A percentile compares a stretch with the other conserved stretches of the same genome.
phyloP scores from a whole-genome alignment of 2,329 filamentous ascomycete species.

The Aspergillus sp. region DNA sequence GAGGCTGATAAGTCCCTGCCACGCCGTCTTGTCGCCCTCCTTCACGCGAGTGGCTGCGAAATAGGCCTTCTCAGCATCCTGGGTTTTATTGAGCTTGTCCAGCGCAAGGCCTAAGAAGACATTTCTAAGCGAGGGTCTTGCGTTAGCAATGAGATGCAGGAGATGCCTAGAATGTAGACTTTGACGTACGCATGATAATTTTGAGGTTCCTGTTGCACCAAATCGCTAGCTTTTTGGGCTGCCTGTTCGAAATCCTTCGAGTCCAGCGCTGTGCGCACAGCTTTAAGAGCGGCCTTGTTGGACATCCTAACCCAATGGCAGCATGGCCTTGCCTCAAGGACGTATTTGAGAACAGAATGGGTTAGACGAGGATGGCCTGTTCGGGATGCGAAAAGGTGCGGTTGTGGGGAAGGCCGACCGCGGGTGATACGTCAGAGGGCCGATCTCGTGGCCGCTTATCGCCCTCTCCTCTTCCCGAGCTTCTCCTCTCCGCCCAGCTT shows the following conservation, averaged over 20 bases:
- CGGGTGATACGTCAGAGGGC: slow-evolving; percentile 27
- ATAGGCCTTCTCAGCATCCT: slow-evolving; percentile 77
- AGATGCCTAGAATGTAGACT: not conserved
- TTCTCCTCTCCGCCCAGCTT: not conserved
- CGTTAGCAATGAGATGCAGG: slow-evolving; percentile 7
- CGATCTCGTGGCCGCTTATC: slow-evolving; percentile 18
- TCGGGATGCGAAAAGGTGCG: slow-evolving; percentile 3
- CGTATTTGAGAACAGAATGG: slow-evolving; percentile 3
- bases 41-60: slow-evolving; percentile 69
- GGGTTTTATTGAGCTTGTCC: slow-evolving; percentile 70
- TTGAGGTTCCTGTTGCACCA: slow-evolving; percentile 70
- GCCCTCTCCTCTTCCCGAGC: not conserved
- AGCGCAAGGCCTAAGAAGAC: slow-evolving; percentile 85
- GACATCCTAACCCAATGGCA: slow-evolving; percentile 34
- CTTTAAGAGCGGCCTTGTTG: slow-evolving; percentile 74
- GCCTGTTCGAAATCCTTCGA: slow-evolving; percentile 77
- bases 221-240: slow-evolving; percentile 64
- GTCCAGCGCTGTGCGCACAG: slow-evolving; percentile 75
- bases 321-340: slow-evolving; percentile 14
- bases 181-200: slow-evolving; percentile 75
- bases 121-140: slow-evolving; percentile 50
- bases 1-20: slow-evolving; percentile 83
- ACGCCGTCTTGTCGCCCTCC: slow-evolving; percentile 75
- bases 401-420: slow-evolving; percentile 17
- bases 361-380: not conserved